Evolutionary conservation across 495 filamentous ascomycete species (phyloP), one percentile per base, ranked within the genome.

Genomic region (Aspergillus asperescens): DNA sequence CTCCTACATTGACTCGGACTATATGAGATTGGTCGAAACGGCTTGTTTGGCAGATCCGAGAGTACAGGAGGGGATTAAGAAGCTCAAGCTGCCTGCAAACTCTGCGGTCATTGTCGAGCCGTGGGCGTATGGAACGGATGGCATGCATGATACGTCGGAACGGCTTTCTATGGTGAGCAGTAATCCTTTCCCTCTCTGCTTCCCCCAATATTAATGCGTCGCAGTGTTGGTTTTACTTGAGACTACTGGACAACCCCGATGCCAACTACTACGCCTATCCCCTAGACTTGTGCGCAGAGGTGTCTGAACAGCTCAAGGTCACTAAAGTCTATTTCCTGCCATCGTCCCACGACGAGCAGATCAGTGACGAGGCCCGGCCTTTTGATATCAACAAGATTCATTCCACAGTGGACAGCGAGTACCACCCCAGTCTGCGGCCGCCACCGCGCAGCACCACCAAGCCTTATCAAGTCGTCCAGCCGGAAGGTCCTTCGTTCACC

Each of bases 201-300:
- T 6, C 10, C 5, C 15, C 5, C 5, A 37, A 8, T 15, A 16
- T 16, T 37, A 37, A 37, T 27, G 10, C 8, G 6, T n/a, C 24
- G n/a, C 28, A 71, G 65, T 66, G 66, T 25, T 71, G 53, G 38
- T 62, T 72, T 8, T 71, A 70, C 32, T 62, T 68, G 59, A 48
- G 59, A 5, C 47, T 62, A 1, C 15, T 56, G 3, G 55, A 61
- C 9, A 42, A 64, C 15, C 52, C 39, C 0, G 69, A 74, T 16
- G 60, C 62, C 27, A 91, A 90, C 57, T 82, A 88, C 61, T 94
- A 94, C 65, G 82, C 88, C 1, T 82, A 87, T 46, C 89, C 89
- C 0, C 72, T 93, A 5, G 41, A 84, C 84, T 50, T 89, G 72
- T 49, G 83, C 1, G 84, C 88, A 6, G 70, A 91, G 28, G 77